These are phyloP conservation scores for Nothomitra cinnamomea DNA, from an alignment of 2,329 filamentous ascomycete species.

Conservation along the genomic window DNA sequence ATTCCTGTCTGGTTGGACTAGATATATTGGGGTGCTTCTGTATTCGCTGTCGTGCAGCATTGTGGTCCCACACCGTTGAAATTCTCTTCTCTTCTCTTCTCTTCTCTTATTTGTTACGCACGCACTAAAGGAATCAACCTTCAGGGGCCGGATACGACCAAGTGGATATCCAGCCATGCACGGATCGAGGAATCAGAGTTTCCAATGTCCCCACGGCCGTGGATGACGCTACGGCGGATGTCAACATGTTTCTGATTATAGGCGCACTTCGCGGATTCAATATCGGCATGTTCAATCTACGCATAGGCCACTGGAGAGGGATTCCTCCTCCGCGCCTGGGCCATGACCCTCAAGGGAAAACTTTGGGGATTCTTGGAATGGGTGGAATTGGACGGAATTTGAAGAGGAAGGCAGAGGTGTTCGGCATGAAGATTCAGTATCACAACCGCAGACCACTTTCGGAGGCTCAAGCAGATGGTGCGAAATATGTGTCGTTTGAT, in stretches of 20 bases:
- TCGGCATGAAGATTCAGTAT: slow-evolving; percentile 62
- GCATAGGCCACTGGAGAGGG: slow-evolving; percentile 52
- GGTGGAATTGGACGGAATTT: slow-evolving; percentile 69
- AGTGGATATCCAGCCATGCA: slow-evolving; percentile 57
- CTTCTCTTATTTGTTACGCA: neutral
- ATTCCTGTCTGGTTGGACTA: too few species aligned
- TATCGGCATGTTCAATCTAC: slow-evolving; percentile 44
- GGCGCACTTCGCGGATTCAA: slow-evolving; percentile 64
- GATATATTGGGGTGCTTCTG: slow-evolving; percentile 11
- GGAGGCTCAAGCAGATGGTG: slow-evolving; percentile 36
- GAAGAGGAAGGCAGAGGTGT: slow-evolving; percentile 54
- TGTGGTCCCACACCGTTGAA: neutral
- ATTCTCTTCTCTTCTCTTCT: neutral
- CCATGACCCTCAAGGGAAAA: slow-evolving; percentile 63
- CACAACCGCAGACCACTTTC: slow-evolving; percentile 50
- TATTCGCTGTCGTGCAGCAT: neutral
- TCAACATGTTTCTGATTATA: slow-evolving; percentile 63
- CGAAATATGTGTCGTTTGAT: slow-evolving; percentile 56
- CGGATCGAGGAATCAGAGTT: slow-evolving; percentile 45
- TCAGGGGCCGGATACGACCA: slow-evolving; percentile 73
- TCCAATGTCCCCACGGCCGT: slow-evolving; percentile 71
- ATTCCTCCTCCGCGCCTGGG: slow-evolving; percentile 37
- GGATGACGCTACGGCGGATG: slow-evolving; percentile 70
- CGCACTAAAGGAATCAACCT: neutral
- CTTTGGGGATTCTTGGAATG: slow-evolving; percentile 70